These are phyloP conservation scores for Capillidium heterosporum DNA, from an alignment of 371 early-diverging fungal genomes.

Conservation along the genomic window DNA sequence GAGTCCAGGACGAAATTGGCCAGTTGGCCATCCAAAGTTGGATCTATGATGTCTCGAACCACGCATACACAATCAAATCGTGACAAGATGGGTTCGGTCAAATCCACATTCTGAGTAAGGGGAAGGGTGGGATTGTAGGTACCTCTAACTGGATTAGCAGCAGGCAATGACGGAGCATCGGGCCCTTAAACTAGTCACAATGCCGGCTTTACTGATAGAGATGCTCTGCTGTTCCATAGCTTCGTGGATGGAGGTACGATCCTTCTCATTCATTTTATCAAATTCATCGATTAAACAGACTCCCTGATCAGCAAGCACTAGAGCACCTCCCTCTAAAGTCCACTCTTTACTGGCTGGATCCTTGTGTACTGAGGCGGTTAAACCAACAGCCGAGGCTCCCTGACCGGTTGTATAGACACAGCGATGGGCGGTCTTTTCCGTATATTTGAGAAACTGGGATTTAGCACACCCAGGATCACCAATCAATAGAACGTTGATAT, in stretches of 20 bases:
- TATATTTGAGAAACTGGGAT: conserved; percentile 96
- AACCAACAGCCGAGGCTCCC: conserved; percentile 98
- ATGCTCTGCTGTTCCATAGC: conserved; percentile 99
- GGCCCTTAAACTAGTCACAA: conserved; percentile 91
- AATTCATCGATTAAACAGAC: conserved; percentile 98
- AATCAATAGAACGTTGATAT: conserved; percentile 95
- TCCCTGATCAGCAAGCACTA: conserved; percentile 97
- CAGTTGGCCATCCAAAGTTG: conserved; percentile 72
- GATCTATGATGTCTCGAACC: conserved; percentile 85
- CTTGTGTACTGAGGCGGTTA: conserved; percentile 96
- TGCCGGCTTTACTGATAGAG: conserved; percentile 97
- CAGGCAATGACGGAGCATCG: conserved; percentile 93
- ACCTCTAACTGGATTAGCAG: conserved; percentile 97
- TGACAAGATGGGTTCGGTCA: conserved; percentile 97
- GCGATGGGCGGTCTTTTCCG: conserved; percentile 88
- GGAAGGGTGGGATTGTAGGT: conserved; percentile 92
- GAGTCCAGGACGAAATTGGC: conserved; percentile 89
- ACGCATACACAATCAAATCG: conserved; percentile 99
- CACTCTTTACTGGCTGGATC: conserved; percentile 96
- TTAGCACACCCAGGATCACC: conserved; percentile 99
- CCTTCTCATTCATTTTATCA: conserved; percentile 98
- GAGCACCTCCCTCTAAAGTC: conserved; percentile 98
- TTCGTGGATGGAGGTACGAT: conserved; percentile 94
- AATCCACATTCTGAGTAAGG: conserved; percentile 96
- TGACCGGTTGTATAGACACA: conserved; percentile 98